phyloP scores from a whole-genome alignment of 129 eudicot genomes.

The Escallonia herrerae region DNA sequence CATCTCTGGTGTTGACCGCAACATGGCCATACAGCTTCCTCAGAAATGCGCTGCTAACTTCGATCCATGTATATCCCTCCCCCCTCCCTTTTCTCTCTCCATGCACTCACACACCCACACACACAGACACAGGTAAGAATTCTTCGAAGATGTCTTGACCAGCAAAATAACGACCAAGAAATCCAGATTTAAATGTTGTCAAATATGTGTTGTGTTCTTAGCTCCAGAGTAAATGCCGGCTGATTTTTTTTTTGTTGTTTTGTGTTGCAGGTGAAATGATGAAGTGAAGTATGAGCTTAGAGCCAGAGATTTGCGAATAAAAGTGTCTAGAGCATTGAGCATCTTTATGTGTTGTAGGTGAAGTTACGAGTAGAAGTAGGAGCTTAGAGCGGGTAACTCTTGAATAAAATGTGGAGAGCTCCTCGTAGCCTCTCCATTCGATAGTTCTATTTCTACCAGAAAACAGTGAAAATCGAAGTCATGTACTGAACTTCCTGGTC shows the following conservation, averaged over 20 bases:
- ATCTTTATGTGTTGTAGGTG: no score
- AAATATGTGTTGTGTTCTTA: neutral
- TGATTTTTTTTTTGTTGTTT: neutral
- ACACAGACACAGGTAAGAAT: neutral
- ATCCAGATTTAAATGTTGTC: neutral
- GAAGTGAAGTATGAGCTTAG: neutral
- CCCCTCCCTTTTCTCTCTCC: conserved; percentile 3
- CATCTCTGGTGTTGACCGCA: conserved; percentile 85
- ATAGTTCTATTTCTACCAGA: neutral
- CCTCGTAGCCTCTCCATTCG: neutral
- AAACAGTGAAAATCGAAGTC: neutral
- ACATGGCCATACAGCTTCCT: conserved; percentile 91
- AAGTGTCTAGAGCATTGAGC: neutral
- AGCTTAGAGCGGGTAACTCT: no score
- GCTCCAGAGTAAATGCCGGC: neutral
- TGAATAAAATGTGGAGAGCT: neutral
- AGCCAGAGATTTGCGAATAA: conserved; percentile 6
- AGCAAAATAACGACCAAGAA: neutral
- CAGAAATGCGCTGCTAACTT: conserved; percentile 80
- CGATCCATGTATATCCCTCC: conserved; percentile 58
- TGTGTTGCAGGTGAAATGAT: conserved; percentile 10
- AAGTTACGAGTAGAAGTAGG: no score
- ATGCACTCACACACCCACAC: neutral
- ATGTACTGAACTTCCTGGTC: conserved; percentile 1
- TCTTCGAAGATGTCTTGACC: neutral